phyloP scores from a whole-genome alignment of 202 grass and related monocot species.

The Zizania palustris region DNA sequence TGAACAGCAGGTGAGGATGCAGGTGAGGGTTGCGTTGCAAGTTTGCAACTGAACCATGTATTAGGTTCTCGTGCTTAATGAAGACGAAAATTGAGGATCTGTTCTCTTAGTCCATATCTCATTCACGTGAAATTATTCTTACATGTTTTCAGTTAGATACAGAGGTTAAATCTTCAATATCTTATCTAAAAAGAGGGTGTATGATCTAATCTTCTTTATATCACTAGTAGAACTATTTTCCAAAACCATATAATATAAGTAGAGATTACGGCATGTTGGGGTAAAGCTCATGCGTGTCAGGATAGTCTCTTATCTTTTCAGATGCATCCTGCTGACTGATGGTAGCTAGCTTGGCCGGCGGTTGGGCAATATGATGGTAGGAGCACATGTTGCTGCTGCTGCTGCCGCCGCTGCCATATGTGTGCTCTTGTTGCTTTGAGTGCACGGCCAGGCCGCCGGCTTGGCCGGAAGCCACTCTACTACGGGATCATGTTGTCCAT shows the following conservation, averaged over 20 bases:
- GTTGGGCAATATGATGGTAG: slow-evolving; percentile 7
- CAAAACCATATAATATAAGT: neutral
- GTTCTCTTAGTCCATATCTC: too few relatives aligned
- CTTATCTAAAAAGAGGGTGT: too few relatives aligned
- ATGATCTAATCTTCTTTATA: too few relatives aligned
- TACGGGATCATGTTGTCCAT: slow-evolving; percentile 26
- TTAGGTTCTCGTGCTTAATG: too few relatives aligned
- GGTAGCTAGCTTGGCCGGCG: neutral
- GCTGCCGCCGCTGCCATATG: too few relatives aligned
- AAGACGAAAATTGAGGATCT: too few relatives aligned
- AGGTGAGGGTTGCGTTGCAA: neutral
- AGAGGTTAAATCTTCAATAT: too few relatives aligned
- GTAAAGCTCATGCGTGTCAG: slow-evolving; percentile 1
- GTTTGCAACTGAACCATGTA: slow-evolving; percentile 21
- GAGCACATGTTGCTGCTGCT: neutral
- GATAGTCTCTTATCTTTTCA: too few relatives aligned
- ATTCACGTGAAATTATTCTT: too few relatives aligned
- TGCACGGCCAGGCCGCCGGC: slow-evolving; percentile 13
- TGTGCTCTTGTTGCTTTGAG: slow-evolving; percentile 23
- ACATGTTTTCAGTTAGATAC: too few relatives aligned
- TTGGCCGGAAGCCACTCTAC: slow-evolving; percentile 18
- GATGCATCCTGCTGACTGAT: neutral
- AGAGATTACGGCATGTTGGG: neutral
- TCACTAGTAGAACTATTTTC: neutral
- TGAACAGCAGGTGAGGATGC: slow-evolving; percentile 1